Conservation (phyloP, 1,284 basidiomycete species). For the Puccinia polysora region DNA sequence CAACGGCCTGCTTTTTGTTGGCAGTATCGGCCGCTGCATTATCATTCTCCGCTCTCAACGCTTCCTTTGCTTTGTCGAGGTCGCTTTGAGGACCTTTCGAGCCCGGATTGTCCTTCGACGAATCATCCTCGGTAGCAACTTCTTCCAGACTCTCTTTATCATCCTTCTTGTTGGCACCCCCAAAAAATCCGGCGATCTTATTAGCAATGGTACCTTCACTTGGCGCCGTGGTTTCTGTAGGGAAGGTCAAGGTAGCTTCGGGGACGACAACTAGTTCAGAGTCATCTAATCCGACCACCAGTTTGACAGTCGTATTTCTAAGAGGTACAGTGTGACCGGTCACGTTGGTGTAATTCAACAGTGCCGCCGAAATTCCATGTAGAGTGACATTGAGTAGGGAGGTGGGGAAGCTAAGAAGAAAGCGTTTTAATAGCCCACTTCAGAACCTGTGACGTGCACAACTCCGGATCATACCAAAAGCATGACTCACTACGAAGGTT, state of each 20-base stretch:
- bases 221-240: constrained; percentile 55
- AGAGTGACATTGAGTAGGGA: constrained; percentile 65
- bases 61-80: constrained; percentile 52
- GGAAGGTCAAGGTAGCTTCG: constrained; percentile 67
- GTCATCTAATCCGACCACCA: constrained; percentile 72
- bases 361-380: constrained; percentile 64
- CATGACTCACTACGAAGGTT: constrained; percentile 59
- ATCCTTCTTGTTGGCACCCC: constrained; percentile 57
- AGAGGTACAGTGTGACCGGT: constrained; percentile 57
- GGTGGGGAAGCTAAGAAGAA: constrained; percentile 34
- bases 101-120: neutral
- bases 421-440: too few species aligned
- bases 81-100: constrained; percentile 40
- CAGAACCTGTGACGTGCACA: constrained; percentile 63
- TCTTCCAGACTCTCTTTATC: constrained; percentile 31
- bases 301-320: constrained; percentile 68
- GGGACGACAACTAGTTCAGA: constrained; percentile 66
- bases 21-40: constrained; percentile 5
- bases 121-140: constrained; percentile 41
- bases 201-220: constrained; percentile 55
- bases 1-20: constrained; percentile 20
- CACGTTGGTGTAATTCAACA: constrained; percentile 68
- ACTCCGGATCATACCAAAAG: too few species aligned
- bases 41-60: constrained; percentile 36
- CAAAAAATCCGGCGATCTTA: constrained; percentile 79